A percentile compares a stretch with the other conserved stretches of the same genome.
Conservation (phyloP, 2,329 filamentous ascomycete genomes). For the Biscogniauxia marginata region DNA sequence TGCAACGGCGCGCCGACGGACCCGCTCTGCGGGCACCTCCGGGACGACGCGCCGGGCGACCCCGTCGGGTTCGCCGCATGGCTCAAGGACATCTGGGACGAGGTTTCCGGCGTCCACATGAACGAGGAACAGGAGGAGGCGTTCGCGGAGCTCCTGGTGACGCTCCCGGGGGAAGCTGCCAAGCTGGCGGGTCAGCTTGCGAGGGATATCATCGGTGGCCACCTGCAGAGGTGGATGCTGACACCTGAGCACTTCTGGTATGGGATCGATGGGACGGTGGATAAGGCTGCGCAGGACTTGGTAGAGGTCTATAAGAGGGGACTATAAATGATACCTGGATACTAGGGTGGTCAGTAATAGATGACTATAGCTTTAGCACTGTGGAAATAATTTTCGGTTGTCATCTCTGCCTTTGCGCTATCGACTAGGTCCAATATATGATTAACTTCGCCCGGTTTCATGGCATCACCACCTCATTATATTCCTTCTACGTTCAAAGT, state of each 20-base stretch:
- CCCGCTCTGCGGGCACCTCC: slow-evolving; percentile 12
- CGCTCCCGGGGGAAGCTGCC: slow-evolving; percentile 14
- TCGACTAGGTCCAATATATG: no score
- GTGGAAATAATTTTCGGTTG: no score
- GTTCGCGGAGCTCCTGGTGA: slow-evolving; percentile 3
- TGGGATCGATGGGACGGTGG: slow-evolving; percentile 18
- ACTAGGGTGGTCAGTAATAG: background rate
- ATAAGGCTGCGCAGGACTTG: background rate
- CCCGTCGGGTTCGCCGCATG: slow-evolving; percentile 10
- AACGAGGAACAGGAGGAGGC: slow-evolving; percentile 16
- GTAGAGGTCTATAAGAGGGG: background rate
- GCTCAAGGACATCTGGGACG: slow-evolving; percentile 13
- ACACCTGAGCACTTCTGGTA: slow-evolving; percentile 24
- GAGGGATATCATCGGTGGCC: slow-evolving; percentile 11
- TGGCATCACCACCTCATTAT: no score
- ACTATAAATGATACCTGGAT: no score
- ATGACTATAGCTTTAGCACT: no score
- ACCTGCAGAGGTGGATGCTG: slow-evolving; percentile 19
- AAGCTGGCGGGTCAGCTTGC: slow-evolving; percentile 10
- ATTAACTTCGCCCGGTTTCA: no score
- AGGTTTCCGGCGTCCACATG: slow-evolving; percentile 13
- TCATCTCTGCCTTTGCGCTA: no score
- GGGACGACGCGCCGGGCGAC: slow-evolving; percentile 11
- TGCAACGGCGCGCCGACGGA: slow-evolving; percentile 16
- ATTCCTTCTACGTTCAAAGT: no score